phyloP scores from a whole-genome alignment of 2,329 filamentous ascomycete species.

The Colletotrichum somersetense region DNA sequence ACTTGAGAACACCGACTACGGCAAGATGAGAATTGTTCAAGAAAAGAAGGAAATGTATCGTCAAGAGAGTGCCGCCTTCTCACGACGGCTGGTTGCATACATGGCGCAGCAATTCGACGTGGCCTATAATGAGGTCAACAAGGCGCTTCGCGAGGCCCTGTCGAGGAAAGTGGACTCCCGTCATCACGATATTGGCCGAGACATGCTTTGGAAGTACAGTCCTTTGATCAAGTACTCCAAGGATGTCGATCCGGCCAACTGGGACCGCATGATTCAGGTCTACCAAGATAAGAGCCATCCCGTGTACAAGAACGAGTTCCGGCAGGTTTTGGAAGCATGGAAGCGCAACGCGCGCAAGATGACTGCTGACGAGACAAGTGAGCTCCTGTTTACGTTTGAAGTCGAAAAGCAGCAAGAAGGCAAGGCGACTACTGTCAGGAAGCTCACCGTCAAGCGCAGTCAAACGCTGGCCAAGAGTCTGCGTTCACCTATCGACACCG shows the following conservation, averaged over 20 bases:
- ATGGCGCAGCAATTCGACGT: conserved; percentile 85
- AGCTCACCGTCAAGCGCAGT: conserved; percentile 93
- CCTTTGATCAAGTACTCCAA: conserved; percentile 89
- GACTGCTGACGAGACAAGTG: conserved; percentile 77
- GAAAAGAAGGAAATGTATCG: conserved; percentile 94
- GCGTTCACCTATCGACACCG: conserved; percentile 75
- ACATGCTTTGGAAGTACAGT: conserved; percentile 87
- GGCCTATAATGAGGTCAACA: conserved; percentile 77
- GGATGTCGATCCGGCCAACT: conserved; percentile 85
- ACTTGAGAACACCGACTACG: conserved; percentile 74
- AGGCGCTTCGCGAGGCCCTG: conserved; percentile 71
- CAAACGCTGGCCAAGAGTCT: conserved; percentile 85
- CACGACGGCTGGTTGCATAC: conserved; percentile 83
- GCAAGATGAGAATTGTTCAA: conserved; percentile 92
- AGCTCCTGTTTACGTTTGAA: conserved; percentile 88
- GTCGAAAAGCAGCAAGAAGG: conserved; percentile 87
- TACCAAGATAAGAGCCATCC: conserved; percentile 84
- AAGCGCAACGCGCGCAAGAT: conserved; percentile 82
- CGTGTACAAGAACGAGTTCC: conserved; percentile 86
- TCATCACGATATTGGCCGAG: conserved; percentile 79
- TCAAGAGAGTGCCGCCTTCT: conserved; percentile 80
- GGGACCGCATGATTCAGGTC: conserved; percentile 81
- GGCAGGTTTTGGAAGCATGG: conserved; percentile 81
- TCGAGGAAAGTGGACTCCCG: conserved; percentile 76
- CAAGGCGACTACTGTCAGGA: conserved; percentile 81